These are phyloP conservation scores for Coniochaeta ligniaria DNA, from an alignment of 2,329 filamentous ascomycete genomes.

Conservation along the genomic window DNA sequence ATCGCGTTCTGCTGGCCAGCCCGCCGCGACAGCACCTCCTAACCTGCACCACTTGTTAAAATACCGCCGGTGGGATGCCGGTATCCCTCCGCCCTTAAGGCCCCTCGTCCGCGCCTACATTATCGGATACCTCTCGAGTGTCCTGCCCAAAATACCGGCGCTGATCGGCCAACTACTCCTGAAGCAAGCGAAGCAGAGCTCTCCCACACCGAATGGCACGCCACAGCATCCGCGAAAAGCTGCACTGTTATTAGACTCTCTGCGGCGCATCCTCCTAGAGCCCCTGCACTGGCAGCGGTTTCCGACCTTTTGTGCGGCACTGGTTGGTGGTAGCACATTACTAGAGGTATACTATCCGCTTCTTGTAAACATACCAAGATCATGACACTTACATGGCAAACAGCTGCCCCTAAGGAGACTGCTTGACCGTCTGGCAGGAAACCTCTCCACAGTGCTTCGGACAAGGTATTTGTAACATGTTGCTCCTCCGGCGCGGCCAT, in stretches of 20 bases:
- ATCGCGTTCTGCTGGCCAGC: not conserved
- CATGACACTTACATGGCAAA: slow-evolving; percentile 7
- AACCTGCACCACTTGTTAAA: not conserved
- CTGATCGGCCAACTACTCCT: slow-evolving; percentile 43
- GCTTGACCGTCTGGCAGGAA: slow-evolving; percentile 15
- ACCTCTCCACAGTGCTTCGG: slow-evolving; percentile 18
- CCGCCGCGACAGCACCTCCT: not conserved
- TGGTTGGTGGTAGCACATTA: slow-evolving; percentile 54
- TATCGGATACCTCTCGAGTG: slow-evolving; percentile 52
- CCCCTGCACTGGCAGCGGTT: slow-evolving; percentile 51
- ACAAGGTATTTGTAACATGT: slow-evolving; percentile 21
- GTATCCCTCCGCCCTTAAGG: slow-evolving; percentile 42
- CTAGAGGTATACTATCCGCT: slow-evolving; percentile 40
- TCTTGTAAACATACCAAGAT: not conserved
- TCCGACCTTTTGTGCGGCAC: slow-evolving; percentile 53
- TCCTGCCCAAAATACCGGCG: slow-evolving; percentile 48
- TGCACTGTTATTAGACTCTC: slow-evolving; percentile 14
- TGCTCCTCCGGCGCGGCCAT: no score
- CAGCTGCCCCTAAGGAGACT: slow-evolving; percentile 22
- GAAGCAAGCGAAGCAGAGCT: slow-evolving; percentile 11
- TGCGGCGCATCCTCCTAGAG: slow-evolving; percentile 35
- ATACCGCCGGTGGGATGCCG: slow-evolving; percentile 15
- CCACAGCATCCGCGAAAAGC: slow-evolving; percentile 11
- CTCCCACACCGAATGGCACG: slow-evolving; percentile 10
- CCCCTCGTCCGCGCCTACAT: slow-evolving; percentile 53